These are phyloP conservation scores for Bjerkandera adusta DNA, from an alignment of 1,284 basidiomycete species.

Conservation along the genomic window DNA sequence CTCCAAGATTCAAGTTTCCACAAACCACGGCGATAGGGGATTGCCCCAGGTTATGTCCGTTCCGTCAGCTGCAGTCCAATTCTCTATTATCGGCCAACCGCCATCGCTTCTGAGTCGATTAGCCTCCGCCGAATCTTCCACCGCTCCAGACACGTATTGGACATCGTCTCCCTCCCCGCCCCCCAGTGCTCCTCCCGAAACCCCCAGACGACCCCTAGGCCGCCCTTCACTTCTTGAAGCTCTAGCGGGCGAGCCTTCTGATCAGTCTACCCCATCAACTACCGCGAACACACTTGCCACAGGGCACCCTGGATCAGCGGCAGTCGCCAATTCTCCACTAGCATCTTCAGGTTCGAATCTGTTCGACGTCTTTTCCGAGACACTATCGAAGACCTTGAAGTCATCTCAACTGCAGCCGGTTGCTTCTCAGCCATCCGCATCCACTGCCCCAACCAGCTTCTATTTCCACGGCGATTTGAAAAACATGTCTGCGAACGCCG, in stretches of 20 bases:
- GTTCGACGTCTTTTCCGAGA: neutral
- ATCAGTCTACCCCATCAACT: too few relatives aligned
- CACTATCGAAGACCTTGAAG: neutral
- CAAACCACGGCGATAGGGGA: too few relatives aligned
- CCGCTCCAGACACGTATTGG: neutral
- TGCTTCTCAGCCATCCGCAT: neutral
- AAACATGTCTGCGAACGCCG: too few relatives aligned
- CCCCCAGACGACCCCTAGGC: neutral
- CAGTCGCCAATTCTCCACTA: too few relatives aligned
- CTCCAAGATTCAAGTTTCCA: too few relatives aligned
- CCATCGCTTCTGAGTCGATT: conserved; percentile 17
- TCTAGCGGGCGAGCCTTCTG: neutral
- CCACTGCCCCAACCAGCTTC: conserved; percentile 1
- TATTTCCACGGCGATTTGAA: neutral
- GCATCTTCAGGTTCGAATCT: neutral
- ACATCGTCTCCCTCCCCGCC: conserved; percentile 3
- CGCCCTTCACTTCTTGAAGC: neutral
- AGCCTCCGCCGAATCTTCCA: neutral
- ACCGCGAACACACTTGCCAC: too few relatives aligned
- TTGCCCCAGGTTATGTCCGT: too few relatives aligned
- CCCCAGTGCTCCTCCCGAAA: neutral
- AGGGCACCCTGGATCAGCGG: too few relatives aligned
- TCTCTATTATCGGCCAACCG: conserved; percentile 17
- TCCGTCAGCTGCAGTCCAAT: too few relatives aligned
- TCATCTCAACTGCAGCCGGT: neutral